Conservation (phyloP, 306 rosid species). For the Coriaria nepalensis region DNA sequence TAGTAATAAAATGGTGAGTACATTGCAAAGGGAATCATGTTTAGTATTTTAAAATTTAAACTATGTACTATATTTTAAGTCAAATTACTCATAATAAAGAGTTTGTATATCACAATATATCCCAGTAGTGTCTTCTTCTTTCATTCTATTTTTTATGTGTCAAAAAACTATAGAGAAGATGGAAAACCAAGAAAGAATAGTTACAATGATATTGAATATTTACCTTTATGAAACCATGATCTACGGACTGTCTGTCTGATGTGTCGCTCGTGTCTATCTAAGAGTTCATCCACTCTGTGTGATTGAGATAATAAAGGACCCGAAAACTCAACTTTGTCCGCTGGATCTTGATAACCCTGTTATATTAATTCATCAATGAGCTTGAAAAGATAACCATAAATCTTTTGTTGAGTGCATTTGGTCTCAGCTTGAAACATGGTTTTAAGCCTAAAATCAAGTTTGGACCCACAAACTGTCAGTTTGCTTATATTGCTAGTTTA, state of each 20-base stretch:
- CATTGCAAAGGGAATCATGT: too few species aligned
- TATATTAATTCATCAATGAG: slow-evolving; percentile 8
- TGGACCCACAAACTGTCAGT: too few species aligned
- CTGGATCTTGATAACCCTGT: slow-evolving; percentile 69
- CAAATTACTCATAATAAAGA: too few species aligned
- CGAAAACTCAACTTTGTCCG: slow-evolving; percentile 81
- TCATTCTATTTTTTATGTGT: background rate
- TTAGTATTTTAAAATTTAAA: too few species aligned
- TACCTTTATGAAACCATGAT: slow-evolving; percentile 96
- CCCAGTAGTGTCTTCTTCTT: too few species aligned
- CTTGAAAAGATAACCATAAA: background rate
- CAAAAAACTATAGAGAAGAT: background rate
- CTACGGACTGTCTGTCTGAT: slow-evolving; percentile 55
- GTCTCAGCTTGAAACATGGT: too few species aligned
- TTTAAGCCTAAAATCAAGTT: too few species aligned
- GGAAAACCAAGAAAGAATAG: background rate
- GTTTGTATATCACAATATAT: too few species aligned
- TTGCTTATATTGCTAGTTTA: too few species aligned
- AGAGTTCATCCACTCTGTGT: slow-evolving; percentile 76
- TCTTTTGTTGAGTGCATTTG: too few species aligned
- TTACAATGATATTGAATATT: background rate
- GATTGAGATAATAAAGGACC: slow-evolving; percentile 87
- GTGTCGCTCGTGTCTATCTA: slow-evolving; percentile 83
- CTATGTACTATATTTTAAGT: too few species aligned
- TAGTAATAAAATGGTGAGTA: too few species aligned